phyloP scores from a whole-genome alignment of 2,329 filamentous ascomycete genomes.

The Penicillium italicum region DNA sequence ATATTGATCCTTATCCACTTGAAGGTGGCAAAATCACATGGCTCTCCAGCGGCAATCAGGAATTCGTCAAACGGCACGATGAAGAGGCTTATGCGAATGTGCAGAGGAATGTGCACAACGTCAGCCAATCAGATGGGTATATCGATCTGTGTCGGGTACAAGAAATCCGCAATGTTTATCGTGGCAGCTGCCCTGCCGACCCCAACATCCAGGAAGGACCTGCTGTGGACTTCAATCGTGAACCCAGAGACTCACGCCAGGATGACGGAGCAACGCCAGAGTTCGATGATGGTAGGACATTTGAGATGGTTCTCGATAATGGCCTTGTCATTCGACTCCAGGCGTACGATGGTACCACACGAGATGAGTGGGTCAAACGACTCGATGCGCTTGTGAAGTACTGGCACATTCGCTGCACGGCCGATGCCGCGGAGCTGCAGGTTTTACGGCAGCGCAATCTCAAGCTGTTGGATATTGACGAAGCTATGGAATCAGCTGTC shows the following conservation, averaged over 20 bases:
- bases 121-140: conserved; percentile 60
- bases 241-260: conserved; percentile 43
- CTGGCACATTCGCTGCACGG: conserved; percentile 56
- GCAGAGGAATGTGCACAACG: conserved; percentile 56
- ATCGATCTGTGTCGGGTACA: conserved; percentile 58
- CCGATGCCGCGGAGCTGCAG: conserved; percentile 58
- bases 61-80: conserved; percentile 51
- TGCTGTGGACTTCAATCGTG: conserved; percentile 55
- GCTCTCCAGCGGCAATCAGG: conserved; percentile 49
- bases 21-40: conserved; percentile 54
- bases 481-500: conserved; percentile 61
- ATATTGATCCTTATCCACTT: conserved; percentile 59
- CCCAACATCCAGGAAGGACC: conserved; percentile 50
- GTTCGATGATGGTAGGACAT: conserved; percentile 55
- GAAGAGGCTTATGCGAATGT: conserved; percentile 58
- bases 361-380: conserved; percentile 60
- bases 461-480: conserved; percentile 59
- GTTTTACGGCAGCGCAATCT: conserved; percentile 57
- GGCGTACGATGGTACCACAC: conserved; percentile 55
- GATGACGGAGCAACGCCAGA: conserved; percentile 54
- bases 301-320: conserved; percentile 61
- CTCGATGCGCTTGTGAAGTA: conserved; percentile 57
- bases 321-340: conserved; percentile 60
- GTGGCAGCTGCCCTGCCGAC: conserved; percentile 53
- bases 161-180: conserved; percentile 54